phyloP scores from a whole-genome alignment of 2,329 filamentous ascomycete genomes.

The Aureobasidium pullulans region DNA sequence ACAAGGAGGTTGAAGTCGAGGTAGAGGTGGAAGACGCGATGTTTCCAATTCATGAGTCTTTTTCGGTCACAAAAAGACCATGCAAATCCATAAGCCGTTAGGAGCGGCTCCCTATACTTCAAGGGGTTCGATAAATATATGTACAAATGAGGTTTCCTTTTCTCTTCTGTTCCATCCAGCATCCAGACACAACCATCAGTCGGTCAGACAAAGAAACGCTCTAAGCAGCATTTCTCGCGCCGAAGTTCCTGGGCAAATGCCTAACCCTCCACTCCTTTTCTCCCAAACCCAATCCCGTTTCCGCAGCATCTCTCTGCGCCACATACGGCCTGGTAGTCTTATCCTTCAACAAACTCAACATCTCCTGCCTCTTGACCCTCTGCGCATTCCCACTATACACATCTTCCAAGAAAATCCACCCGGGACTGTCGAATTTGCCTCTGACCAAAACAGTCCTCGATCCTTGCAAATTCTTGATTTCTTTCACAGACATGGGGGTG shows the following conservation, averaged over 20 bases:
- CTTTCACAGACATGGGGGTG: slow-evolving; percentile 46
- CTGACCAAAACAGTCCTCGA: slow-evolving; percentile 55
- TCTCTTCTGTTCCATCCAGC: neutral
- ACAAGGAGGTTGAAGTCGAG: neutral
- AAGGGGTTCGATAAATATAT: neutral
- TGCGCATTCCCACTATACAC: slow-evolving; percentile 35
- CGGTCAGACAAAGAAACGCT: neutral
- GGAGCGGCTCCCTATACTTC: slow-evolving; percentile 6
- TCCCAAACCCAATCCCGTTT: slow-evolving; percentile 1
- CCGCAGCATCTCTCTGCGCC: neutral
- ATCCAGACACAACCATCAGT: neutral
- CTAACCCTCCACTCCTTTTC: slow-evolving; percentile 14
- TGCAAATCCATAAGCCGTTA: slow-evolving; percentile 10
- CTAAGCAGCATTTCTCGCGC: neutral
- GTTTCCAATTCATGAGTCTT: neutral
- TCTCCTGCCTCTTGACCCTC: slow-evolving; percentile 12
- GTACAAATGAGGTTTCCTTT: neutral
- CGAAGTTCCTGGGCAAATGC: slow-evolving; percentile 12
- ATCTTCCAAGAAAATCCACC: slow-evolving; percentile 63
- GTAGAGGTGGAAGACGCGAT: neutral
- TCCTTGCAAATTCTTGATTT: slow-evolving; percentile 27
- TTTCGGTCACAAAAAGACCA: neutral
- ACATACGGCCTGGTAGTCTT: slow-evolving; percentile 14
- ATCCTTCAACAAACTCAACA: slow-evolving; percentile 28
- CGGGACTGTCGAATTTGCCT: slow-evolving; percentile 61